Evolutionary conservation across 164 flowering plant species (phyloP).

Genomic region (Stephania cephalantha): DNA sequence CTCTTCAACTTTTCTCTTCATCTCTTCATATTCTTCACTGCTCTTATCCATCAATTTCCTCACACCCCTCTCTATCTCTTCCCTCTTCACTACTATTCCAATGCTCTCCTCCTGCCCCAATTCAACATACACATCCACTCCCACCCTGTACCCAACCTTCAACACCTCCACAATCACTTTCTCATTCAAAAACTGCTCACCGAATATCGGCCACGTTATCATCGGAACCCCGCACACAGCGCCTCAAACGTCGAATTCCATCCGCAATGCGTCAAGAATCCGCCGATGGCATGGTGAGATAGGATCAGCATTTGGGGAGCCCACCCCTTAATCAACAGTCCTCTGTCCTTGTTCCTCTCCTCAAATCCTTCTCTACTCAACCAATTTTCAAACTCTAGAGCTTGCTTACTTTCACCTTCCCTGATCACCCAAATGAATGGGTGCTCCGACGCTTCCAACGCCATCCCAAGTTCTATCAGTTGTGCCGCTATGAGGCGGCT

Average conservation of each 20-base stretch:
- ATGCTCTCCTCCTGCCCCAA: slow-evolving; percentile 24
- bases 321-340: slow-evolving; percentile 40
- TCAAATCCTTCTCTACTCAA: slow-evolving; percentile 23
- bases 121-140: slow-evolving; percentile 26
- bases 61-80: slow-evolving; percentile 30
- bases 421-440: slow-evolving; percentile 41
- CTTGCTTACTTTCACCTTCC: background rate
- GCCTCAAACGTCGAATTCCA: too few relatives aligned
- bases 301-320: slow-evolving; percentile 39
- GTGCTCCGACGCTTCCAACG: slow-evolving; percentile 26
- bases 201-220: background rate
- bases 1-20: slow-evolving; percentile 32
- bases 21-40: slow-evolving; percentile 24
- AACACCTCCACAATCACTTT: background rate
- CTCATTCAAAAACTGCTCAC: background rate
- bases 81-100: slow-evolving; percentile 28
- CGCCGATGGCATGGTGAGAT: slow-evolving; percentile 36
- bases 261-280: slow-evolving; percentile 39
- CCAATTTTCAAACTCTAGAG: slow-evolving; percentile 25
- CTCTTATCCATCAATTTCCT: slow-evolving; percentile 28
- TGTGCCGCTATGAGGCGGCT: slow-evolving; percentile 17
- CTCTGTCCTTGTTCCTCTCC: slow-evolving; percentile 27
- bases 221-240: background rate
- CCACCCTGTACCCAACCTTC: slow-evolving; percentile 27
- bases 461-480: slow-evolving; percentile 30